Evolutionary conservation across 345 rosid species (phyloP), one percentile per base, ranked within the genome.

Genomic region (Geranium brycei): DNA sequence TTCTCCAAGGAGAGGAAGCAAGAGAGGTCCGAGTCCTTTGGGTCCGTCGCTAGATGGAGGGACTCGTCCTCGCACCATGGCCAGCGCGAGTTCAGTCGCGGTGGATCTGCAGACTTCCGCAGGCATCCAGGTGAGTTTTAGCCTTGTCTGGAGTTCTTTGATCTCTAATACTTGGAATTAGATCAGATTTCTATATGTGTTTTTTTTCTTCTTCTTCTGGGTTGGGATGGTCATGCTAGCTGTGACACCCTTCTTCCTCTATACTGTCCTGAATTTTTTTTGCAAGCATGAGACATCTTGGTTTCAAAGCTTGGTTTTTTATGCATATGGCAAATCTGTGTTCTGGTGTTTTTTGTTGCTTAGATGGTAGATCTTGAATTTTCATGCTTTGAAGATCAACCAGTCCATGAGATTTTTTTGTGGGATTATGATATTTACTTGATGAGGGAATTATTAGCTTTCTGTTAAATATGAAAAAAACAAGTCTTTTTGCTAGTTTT

Each of bases 1-100:
- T 82, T 83, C 76, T 79, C 75, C 68, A 86, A 79, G 82, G 93
- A 86, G 76, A 80, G 95, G 88, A 88, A 86, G 87, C 81, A 82
- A 83, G 96, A 88, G 19, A 81, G 95, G 81, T 80, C 83, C 59
- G 87, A 84, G 53, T 79, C 76, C 38, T 75, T 80, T 62, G 87
- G 82, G 70, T 66, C 84, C 13, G 62, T 73, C 51, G 78, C 79
- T 16, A 77, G 97, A 81, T 95, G 96, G 99, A 84, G 91, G 67
- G 91, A 78, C 62, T 73, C 84, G 19, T 70, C 90, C 17, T 68
- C 84, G 53, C 53, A 47, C 66, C 81, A 84, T 57, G 66, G 65
- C 4, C 72, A 76, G 5, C 83, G 91, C 13, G 88, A 80, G 38
- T 77, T 81, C 41, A 51, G 75, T 1, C 88, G 92, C 3, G 80